phyloP scores from a whole-genome alignment of 169 alveolate species.

The Miamiensis avidus region DNA sequence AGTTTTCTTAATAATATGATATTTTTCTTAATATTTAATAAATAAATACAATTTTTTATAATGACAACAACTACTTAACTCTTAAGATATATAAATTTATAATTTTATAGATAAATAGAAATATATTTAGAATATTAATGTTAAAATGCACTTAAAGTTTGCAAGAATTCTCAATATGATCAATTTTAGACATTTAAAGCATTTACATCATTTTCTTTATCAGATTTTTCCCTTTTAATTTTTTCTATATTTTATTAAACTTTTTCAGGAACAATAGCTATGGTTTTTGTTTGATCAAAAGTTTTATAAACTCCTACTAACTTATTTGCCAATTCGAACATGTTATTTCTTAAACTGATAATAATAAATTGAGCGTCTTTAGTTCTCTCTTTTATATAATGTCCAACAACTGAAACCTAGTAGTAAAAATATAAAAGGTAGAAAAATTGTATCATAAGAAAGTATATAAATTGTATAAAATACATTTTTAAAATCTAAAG shows the following conservation, averaged over 20 bases:
- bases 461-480: background rate
- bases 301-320: conserved; percentile 95
- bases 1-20: too few relatives aligned
- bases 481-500: conserved; percentile 98
- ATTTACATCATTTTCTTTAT: background rate
- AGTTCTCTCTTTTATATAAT: conserved; percentile 87
- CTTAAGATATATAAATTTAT: too few relatives aligned
- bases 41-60: too few relatives aligned
- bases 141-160: too few relatives aligned
- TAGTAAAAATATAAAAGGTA: too few relatives aligned
- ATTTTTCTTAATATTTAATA: too few relatives aligned
- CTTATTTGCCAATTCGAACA: conserved; percentile 95
- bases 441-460: too few relatives aligned
- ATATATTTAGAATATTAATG: too few relatives aligned
- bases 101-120: too few relatives aligned
- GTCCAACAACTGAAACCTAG: conserved; percentile 45
- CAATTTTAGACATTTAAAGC: too few relatives aligned
- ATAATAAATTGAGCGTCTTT: conserved; percentile 97
- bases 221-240: background rate
- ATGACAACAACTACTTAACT: too few relatives aligned
- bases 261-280: conserved; percentile 78
- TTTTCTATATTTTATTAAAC: conserved; percentile 16
- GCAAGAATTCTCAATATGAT: too few relatives aligned
- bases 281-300: conserved; percentile 90
- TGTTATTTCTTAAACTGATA: conserved; percentile 94